Evolutionary conservation across 305 asterid genomes (phyloP), one percentile per base, ranked within the genome.

Genomic region (Solanum hybrid): DNA sequence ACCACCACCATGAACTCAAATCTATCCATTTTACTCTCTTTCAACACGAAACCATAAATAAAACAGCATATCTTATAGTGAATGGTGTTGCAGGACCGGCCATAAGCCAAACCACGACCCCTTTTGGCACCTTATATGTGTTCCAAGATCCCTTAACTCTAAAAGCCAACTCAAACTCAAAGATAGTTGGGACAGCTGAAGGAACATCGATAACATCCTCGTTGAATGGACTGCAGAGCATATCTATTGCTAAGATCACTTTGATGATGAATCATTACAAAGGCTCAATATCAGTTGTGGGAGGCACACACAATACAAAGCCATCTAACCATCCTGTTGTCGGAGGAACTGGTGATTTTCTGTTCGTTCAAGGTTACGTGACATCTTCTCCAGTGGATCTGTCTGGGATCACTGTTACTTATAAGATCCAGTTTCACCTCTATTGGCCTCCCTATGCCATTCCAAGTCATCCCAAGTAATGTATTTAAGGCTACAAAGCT

Each of bases 11-110:
- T 40, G 77, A 76, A n/a, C 89, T 90, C 37, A 90, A 56, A 17
- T 90, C 88, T 22, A 89, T 86, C 73, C 90, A 89, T 19, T 89
- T 89, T 45, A 11, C 89, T 22, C 91, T 90, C 72, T 89, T 77
- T 45, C 91, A 90, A 87, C 91, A 90, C 14, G 91, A 90, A 80
- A 90, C 91, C 85, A 87, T 90, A 8, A 90, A 90, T 79, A 90
- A 90, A 73, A 90, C 91, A 13, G 86, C 84, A 19, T 90, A 64
- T 36, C 15, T 71, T 85, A 72, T 90, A 71, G 91, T 90, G 51
- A 87, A 90, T 7, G 91, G 88, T n/a, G 90, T 90, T 26, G 90
- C 91, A 24, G 91, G 90, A 38, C 86, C 90, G 0, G 24, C 77
- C 12, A 29, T 80, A 14, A 38, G 64, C 85, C 88, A 90, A 80